Evolutionary conservation across 352 stramenopile genomes (phyloP), one percentile per base, ranked within the genome.

Genomic region (Pythium plurisporium): DNA sequence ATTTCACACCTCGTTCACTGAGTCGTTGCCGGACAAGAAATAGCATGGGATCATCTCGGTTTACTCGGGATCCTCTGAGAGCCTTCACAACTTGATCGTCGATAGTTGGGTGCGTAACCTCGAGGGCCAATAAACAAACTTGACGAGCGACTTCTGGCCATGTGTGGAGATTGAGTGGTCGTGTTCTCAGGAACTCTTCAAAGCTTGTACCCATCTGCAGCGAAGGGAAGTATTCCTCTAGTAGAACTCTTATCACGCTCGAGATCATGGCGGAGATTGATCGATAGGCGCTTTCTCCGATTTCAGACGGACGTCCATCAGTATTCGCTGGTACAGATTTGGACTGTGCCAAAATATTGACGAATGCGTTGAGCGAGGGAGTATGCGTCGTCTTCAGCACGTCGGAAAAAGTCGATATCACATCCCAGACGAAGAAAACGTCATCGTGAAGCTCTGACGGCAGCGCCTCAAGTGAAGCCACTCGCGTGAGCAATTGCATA

Each of bases 101-200:
- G 0, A 61, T 50, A 55, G 73, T 89, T 1, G 79, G 81, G 17
- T 88, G 81, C 23, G 80, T 81, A 25, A 80, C 67, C 38, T 94
- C 84, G 17, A 91, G 79, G 11, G 81, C 75, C 33, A 94, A 62
- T 7, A 90, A 67, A 36, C 79, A 92, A 25, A 90, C 77, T 63
- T 89, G 64, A 17, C 82, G 80, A 44, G 75, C 80, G 31, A 92
- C 52, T 70, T 94, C 84, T n/a, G 82, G 79, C 84, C 84, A 94
- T 14, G 69, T 91, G 58, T 92, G 74, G 11, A 67, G 50, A 41
- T 92, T 94, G 50, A 94, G 70, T 10, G 84, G 84, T 17, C 84
- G 71, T 2, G 80, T 87, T 23, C 76, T 72, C 52, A 86, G 72
- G 36, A 91, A 90, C 27, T 91, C 82, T 20, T 89, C 78, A 30